Evolutionary conservation across 2,329 filamentous ascomycete species (phyloP), one percentile per base, ranked within the genome.

Genomic region (Fusarium pilosicola): DNA sequence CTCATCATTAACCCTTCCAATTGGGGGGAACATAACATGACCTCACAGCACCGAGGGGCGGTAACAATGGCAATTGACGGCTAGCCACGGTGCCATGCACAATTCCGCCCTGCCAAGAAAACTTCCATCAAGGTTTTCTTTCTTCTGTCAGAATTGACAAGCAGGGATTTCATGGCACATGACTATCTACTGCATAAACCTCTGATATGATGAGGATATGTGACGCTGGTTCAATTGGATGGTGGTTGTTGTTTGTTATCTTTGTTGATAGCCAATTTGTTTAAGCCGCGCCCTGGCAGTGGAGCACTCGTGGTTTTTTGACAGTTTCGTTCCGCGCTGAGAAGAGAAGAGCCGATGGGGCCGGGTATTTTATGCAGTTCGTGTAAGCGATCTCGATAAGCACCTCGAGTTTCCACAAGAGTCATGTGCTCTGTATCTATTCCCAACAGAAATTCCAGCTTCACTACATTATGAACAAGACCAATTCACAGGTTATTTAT

Each of bases 11-110:
- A 22, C 42, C 17, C 34, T 38, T 61, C 22, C 36, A 49, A 45
- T 46, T 51, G 51, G 57, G 38, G 28, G 42, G 30, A 24, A 12
- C 42, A 44, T 44, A 24, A 39, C 20, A 60, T 70, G 70, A 72
- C 59, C 63, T 74, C 69, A 71, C 51, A 65, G 36, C 44, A 15
- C 30, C 30, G n/a, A 36, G 48, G 30, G 48, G 56, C 56, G 28
- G 66, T 46, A 39, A 48, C 46, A 64, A 71, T 62, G 76, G 76
- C 69, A 78, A 77, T 74, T 74, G 73, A 64, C 76, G 76, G 76
- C 74, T 78, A 78, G 59, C 76, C 73, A 74, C 58, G 68, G 68
- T 64, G 38, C 38, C 24, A 36, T 8, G 3, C 6, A 9, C 44
- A 76, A 76, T 77, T 77, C 75, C 75, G 75, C 75, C 52, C 52